Evolutionary conservation across 2,329 filamentous ascomycete genomes (phyloP).

Genomic region (Aspergillus ochraceoroseus): DNA sequence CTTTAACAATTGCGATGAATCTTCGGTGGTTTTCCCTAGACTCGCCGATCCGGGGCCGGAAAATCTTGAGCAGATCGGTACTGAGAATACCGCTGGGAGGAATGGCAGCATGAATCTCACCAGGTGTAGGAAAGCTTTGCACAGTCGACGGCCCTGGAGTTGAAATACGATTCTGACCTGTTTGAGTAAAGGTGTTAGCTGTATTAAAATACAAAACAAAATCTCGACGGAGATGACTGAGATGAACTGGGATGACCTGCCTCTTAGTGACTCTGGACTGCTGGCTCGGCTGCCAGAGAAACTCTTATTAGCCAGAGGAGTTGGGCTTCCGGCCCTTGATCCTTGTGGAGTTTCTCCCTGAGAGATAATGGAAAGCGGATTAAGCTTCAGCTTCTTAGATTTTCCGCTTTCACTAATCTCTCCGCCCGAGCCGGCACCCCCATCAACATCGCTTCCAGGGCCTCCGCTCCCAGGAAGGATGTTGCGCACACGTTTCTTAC

Average conservation of each 20-base stretch:
- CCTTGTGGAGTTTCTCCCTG: conserved; percentile 45
- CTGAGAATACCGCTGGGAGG: conserved; percentile 44
- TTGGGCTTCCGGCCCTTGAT: conserved; percentile 48
- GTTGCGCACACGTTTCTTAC: conserved; percentile 49
- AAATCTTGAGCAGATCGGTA: conserved; percentile 42
- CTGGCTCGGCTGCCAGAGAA: conserved; percentile 37
- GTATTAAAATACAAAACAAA: too few relatives aligned
- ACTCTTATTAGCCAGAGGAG: conserved; percentile 26
- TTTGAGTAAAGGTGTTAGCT: not conserved
- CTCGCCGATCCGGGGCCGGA: conserved; percentile 42
- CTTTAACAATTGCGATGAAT: conserved; percentile 45
- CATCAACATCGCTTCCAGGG: conserved; percentile 55
- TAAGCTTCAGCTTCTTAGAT: conserved; percentile 48
- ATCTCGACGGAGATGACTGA: too few relatives aligned
- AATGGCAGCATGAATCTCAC: conserved; percentile 47
- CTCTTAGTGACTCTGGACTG: conserved; percentile 37
- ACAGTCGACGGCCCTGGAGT: conserved; percentile 28
- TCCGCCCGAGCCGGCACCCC: conserved; percentile 46
- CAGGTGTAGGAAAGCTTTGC: conserved; percentile 42
- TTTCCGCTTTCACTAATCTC: conserved; percentile 46
- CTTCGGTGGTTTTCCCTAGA: conserved; percentile 40
- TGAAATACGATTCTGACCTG: conserved; percentile 29
- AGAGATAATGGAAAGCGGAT: conserved; percentile 38
- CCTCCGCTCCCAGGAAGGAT: conserved; percentile 34
- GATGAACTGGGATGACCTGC: conserved; percentile 17